A percentile compares a stretch with the other conserved stretches of the same genome.
phyloP scores from a whole-genome alignment of 352 stramenopile genomes.

The Phytophthora agathidicida region DNA sequence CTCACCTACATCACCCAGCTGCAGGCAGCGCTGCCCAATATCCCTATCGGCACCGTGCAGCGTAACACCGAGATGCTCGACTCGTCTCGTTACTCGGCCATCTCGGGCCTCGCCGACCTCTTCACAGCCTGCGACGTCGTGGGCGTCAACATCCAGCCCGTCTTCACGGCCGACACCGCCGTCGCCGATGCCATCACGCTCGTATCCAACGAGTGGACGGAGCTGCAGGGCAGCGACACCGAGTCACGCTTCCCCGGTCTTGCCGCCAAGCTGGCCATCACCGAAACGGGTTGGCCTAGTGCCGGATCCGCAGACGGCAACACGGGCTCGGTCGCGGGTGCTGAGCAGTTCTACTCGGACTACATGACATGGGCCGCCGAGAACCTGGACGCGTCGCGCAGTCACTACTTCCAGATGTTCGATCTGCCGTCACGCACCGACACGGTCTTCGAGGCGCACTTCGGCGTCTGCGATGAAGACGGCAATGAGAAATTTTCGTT shows the following conservation, averaged over 20 bases:
- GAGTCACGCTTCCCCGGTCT: conserved; percentile 50
- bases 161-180: conserved; percentile 49
- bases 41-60: conserved; percentile 51
- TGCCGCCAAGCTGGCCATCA: conserved; percentile 54
- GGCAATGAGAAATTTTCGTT: conserved; percentile 48
- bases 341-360: conserved; percentile 48
- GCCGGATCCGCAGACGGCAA: conserved; percentile 46
- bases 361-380: conserved; percentile 38
- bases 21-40: conserved; percentile 34
- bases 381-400: conserved; percentile 39
- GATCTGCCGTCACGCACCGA: conserved; percentile 56
- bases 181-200: conserved; percentile 49
- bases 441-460: conserved; percentile 52
- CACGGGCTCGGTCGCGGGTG: conserved; percentile 42
- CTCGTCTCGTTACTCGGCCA: conserved; percentile 35
- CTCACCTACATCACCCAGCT: conserved; percentile 48
- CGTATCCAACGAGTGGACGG: conserved; percentile 49
- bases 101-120: conserved; percentile 49
- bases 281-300: conserved; percentile 71
- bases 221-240: conserved; percentile 39
- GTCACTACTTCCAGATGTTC: conserved; percentile 73
- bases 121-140: conserved; percentile 58
- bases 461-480: conserved; percentile 46
- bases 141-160: conserved; percentile 77
- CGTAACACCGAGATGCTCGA: conserved; percentile 61